Base-by-base conservation (phyloP, 768 basidiomycete species). In the Myochromella boudieri region DNA sequence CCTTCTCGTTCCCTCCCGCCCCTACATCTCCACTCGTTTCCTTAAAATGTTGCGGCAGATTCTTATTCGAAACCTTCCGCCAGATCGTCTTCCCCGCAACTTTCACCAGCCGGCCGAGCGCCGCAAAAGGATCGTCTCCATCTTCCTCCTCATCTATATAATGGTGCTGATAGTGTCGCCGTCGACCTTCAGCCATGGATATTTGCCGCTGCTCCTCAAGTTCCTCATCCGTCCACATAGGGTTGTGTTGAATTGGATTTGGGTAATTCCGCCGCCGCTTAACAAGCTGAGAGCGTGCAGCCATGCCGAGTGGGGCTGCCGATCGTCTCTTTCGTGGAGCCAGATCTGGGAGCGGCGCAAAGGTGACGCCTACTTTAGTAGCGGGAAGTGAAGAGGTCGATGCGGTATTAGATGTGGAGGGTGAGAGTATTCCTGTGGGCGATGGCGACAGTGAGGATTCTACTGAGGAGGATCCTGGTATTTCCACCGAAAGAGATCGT, bases 301-400 rank as follows among this genome's bases (percentile, higher is more conserved):
- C 74, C 50, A 80, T 74, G 3, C 82, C 82, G 3, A 84, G 63
- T 4, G 82, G 82, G 3, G 68, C 66, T 28, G 68, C 59, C 4
- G 72, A 78, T 17, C 74, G 70, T 36, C 76, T 72, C 53, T 73
- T 74, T 17, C 73, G 69, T 2, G 77, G 76, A 15, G 71, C 77
- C 1, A 74, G 60, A 46, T 76, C 67, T 1, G 82, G 82, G 18
- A 85, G 64, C 0, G 82, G 82, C 1, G 82, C 82, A 44, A 85
- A 85, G 51, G 69, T 76, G 34, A 85, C 74, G 40, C 14, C 66
- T 74, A 29, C 58, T 14, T 44, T 52, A 10, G 55, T 60, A 9
- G 56, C 61, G 10, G 42, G 27, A 3, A 54, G 49, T 2, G 74
- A 71, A 25, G 75, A 76, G 31, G 59, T 60, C 3, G 66, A 59